Conservation (phyloP, 805 yeast genomes). For the Isabelozyma rhagii region DNA sequence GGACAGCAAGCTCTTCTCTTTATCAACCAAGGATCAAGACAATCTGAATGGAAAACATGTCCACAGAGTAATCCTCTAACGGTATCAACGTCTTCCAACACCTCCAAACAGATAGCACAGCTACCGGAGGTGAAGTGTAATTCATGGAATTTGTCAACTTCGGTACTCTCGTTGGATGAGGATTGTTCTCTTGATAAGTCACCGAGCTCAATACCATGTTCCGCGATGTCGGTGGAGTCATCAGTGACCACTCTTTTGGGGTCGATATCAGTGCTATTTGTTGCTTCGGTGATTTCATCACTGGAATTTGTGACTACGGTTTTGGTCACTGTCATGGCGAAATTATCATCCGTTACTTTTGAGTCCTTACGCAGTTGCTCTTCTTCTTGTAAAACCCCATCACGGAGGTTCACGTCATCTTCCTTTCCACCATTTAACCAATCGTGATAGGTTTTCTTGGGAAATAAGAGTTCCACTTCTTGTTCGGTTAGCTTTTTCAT, state of each 20-base stretch:
- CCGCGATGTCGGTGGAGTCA: background rate
- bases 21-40: constrained; percentile 81
- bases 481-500: constrained; percentile 52
- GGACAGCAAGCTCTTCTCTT: constrained; percentile 80
- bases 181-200: background rate
- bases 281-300: background rate
- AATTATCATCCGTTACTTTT: background rate
- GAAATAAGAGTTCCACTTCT: constrained; percentile 62
- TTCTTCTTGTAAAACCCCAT: constrained; percentile 44
- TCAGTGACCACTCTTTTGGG: background rate
- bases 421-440: constrained; percentile 65
- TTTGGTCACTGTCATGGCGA: background rate
- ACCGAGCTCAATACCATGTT: background rate
- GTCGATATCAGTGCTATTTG: background rate
- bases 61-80: constrained; percentile 79
- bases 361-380: background rate
- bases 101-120: constrained; percentile 78
- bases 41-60: constrained; percentile 76
- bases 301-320: background rate
- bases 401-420: constrained; percentile 42
- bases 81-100: constrained; percentile 54
- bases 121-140: constrained; percentile 61
- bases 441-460: constrained; percentile 51
- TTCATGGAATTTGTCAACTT: constrained; percentile 8
- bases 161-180: background rate